A percentile compares a stretch with the other conserved stretches of the same genome.
These are phyloP conservation scores for Penicillium brevicompactum DNA, from an alignment of 2,329 filamentous ascomycete species.

Conservation along the genomic window DNA sequence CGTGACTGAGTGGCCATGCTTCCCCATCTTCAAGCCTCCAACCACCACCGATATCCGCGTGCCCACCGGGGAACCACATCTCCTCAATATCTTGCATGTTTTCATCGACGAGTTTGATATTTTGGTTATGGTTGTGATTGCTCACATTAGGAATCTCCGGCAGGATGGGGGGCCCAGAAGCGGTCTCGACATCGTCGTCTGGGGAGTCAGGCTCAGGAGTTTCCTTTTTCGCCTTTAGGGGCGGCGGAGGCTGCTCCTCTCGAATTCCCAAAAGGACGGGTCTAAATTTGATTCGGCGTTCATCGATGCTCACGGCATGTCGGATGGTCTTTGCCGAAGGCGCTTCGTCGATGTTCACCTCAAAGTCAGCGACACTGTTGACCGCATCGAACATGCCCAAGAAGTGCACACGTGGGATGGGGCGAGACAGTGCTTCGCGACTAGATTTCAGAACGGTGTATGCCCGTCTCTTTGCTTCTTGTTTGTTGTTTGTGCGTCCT, in stretches of 20 bases:
- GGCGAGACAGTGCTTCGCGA: slow-evolving; percentile 67
- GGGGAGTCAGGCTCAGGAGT: not conserved
- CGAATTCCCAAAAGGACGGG: slow-evolving; percentile 21
- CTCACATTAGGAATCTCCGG: slow-evolving; percentile 2
- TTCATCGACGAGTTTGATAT: not conserved
- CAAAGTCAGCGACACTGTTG: slow-evolving; percentile 27
- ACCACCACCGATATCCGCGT: slow-evolving; percentile 75
- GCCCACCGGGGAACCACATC: slow-evolving; percentile 70
- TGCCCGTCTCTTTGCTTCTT: slow-evolving; percentile 47
- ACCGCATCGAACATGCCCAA: slow-evolving; percentile 31
- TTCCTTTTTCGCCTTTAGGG: not conserved
- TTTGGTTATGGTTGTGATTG: not conserved
- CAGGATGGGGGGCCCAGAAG: not conserved
- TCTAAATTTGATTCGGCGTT: slow-evolving; percentile 55
- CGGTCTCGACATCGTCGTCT: not conserved
- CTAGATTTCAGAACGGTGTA: slow-evolving; percentile 75
- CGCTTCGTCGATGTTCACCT: slow-evolving; percentile 6
- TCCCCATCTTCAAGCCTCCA: slow-evolving; percentile 62
- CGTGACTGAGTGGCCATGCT: slow-evolving; percentile 60
- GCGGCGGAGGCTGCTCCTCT: not conserved
- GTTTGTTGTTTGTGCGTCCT: slow-evolving; percentile 2
- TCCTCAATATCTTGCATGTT: slow-evolving; percentile 67
- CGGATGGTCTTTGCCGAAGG: slow-evolving; percentile 51
- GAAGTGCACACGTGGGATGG: slow-evolving; percentile 20
- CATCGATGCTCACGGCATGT: slow-evolving; percentile 57